Percentiles rank a stretch among this genome's conserved stretches.
Conservation (phyloP, 73 alveolate genomes). For the Symbiodinium natans region DNA sequence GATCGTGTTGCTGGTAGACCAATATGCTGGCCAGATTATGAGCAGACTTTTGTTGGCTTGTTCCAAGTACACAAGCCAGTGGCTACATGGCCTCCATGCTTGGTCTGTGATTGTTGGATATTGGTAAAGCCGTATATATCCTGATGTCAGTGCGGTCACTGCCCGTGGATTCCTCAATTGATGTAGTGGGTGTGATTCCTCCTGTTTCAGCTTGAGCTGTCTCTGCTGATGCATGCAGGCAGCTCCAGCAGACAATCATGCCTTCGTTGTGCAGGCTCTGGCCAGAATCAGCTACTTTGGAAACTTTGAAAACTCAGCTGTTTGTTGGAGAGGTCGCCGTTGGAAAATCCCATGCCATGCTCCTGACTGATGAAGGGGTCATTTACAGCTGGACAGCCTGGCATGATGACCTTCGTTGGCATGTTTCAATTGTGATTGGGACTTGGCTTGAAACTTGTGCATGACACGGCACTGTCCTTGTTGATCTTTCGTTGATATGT, state of each 20-base stretch:
- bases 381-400: constrained; percentile 72
- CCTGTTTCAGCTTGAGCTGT: background rate
- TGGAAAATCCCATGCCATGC: constrained; percentile 38
- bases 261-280: constrained; percentile 56
- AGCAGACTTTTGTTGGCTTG: no score
- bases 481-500: background rate
- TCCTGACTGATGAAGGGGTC: constrained; percentile 80
- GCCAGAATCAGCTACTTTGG: no score
- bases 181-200: background rate
- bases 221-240: background rate
- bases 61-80: no score
- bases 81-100: no score
- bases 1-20: no score
- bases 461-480: background rate
- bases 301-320: background rate
- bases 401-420: no score
- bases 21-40: no score
- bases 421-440: no score
- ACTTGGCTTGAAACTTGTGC: background rate
- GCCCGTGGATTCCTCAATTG: background rate
- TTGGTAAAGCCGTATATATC: no score
- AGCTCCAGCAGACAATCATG: constrained; percentile 49
- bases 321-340: constrained; percentile 11
- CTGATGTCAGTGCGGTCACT: constrained; percentile 68
- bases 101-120: no score